Base-by-base conservation (phyloP, 1,284 basidiomycete species). In the Rhodotorula mucilaginosa region DNA sequence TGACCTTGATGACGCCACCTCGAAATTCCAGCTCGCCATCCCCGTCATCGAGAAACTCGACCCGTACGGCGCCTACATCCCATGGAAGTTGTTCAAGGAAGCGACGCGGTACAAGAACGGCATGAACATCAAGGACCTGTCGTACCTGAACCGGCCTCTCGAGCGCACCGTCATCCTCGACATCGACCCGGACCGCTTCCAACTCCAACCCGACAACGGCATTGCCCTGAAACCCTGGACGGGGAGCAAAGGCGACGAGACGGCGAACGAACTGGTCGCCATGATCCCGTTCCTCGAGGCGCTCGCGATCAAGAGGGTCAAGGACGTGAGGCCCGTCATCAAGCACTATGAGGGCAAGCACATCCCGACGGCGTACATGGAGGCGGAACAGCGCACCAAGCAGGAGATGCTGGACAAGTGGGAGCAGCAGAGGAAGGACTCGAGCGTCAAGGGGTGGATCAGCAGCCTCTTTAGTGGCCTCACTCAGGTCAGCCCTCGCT, bases 31-130 rank as follows among this genome's bases (percentile, higher is more conserved):
- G 92, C 95, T 92, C 68, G 96, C 92, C 1, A 83, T 85, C 46
- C 91, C 93, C n/a, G 87, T 98, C 68, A 84, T 96, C 52, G 93
- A 97, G 80, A 94, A 97, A 84, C 86, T 99, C 56, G 97, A 99
- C 81, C 92, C 92, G 8, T 95, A 95, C 82, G 88, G 89, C 77
- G 91, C 93, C 80, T 96, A 88, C 83, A 87, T 98, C 77, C 87
- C 87, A 46, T 94, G 97, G 82, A 88, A 89, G 73, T 88, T 99
- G 47, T 98, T 90, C 88, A 88, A 93, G 52, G 96, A 99, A 79
- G 87, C 89, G 13, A 93, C 92, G 6, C 87, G 91, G 39, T 89
- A 88, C 34, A 85, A 90, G 47, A 87, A 91, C 57, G 91, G 91
- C 61, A 86, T 88, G 76, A 85, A 90, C 51, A 91, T 94, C 78